Conservation (phyloP, 257 asterid genomes). For the Fraxinus quadrangulata region DNA sequence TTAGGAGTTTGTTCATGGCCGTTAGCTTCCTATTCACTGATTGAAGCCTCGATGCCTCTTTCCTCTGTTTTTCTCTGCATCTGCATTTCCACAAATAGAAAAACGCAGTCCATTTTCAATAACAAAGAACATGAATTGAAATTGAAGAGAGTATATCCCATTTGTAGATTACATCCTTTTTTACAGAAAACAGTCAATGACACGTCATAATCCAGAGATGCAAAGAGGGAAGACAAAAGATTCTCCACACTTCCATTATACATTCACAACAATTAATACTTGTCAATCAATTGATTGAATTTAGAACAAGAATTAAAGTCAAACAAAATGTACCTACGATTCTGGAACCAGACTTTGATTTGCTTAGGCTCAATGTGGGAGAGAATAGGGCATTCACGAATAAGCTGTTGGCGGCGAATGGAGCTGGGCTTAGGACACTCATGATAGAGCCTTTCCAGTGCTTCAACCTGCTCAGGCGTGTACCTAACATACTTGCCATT, state of each 20-base stretch:
- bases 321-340: constrained; percentile 56
- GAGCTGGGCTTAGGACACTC: constrained; percentile 93
- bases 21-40: constrained; percentile 78
- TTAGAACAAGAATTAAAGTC: no score
- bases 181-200: no score
- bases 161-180: no score
- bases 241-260: no score
- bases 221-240: no score
- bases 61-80: constrained; percentile 89
- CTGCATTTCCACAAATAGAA: constrained; percentile 26
- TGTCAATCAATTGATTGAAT: no score
- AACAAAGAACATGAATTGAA: no score
- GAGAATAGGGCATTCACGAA: constrained; percentile 79
- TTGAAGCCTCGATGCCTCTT: constrained; percentile 83
- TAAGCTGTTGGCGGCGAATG: constrained; percentile 83
- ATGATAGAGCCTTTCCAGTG: constrained; percentile 85
- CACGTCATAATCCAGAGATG: no score
- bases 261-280: not conserved
- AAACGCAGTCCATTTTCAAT: no score
- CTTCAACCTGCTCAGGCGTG: constrained; percentile 91
- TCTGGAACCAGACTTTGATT: constrained; percentile 95
- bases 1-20: constrained; percentile 84
- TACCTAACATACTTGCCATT: constrained; percentile 81
- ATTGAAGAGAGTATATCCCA: no score
- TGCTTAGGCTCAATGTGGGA: constrained; percentile 83